Evolutionary conservation across 257 asterid species (phyloP).

Genomic region (Jacaranda mimosifolia): DNA sequence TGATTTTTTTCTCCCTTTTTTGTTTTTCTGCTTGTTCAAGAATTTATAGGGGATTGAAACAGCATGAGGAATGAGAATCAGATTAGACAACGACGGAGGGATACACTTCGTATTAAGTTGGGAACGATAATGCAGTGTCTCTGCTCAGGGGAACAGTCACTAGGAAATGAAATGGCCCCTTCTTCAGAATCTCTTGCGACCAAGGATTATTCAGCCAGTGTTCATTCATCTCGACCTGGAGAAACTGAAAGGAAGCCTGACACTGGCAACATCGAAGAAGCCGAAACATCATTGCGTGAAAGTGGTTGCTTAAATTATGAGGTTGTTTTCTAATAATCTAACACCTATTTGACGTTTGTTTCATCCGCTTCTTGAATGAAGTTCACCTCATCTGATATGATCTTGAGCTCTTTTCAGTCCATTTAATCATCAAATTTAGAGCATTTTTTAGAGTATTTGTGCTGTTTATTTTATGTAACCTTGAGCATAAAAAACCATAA

Average conservation of each 20-base stretch:
- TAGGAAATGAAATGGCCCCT: slow-evolving; percentile 56
- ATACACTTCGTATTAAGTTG: slow-evolving; percentile 42
- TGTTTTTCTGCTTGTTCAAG: slow-evolving; percentile 41
- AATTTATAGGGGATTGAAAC: slow-evolving; percentile 42
- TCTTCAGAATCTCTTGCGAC: slow-evolving; percentile 66
- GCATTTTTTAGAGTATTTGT: slow-evolving; percentile 13
- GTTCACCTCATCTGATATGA: slow-evolving; percentile 16
- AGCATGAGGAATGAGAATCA: slow-evolving; percentile 59
- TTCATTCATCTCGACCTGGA: slow-evolving; percentile 60
- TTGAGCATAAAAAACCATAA: slow-evolving; percentile 13
- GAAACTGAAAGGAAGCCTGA: slow-evolving; percentile 68
- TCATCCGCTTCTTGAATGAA: neutral
- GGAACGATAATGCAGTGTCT: slow-evolving; percentile 71
- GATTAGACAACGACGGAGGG: slow-evolving; percentile 44
- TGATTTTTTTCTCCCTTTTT: slow-evolving; percentile 29
- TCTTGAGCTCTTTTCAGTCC: slow-evolving; percentile 10
- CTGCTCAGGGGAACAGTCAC: slow-evolving; percentile 66
- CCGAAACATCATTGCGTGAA: slow-evolving; percentile 87
- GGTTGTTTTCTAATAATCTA: slow-evolving; percentile 50
- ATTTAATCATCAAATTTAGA: slow-evolving; percentile 21
- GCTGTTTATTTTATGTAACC: slow-evolving; percentile 3
- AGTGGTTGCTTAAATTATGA: slow-evolving; percentile 80
- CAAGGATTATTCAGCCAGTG: slow-evolving; percentile 59
- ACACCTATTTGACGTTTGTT: slow-evolving; percentile 12
- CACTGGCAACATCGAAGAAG: slow-evolving; percentile 86